Conservation (phyloP, 1,284 basidiomycete species). For the Ustilago curta region DNA sequence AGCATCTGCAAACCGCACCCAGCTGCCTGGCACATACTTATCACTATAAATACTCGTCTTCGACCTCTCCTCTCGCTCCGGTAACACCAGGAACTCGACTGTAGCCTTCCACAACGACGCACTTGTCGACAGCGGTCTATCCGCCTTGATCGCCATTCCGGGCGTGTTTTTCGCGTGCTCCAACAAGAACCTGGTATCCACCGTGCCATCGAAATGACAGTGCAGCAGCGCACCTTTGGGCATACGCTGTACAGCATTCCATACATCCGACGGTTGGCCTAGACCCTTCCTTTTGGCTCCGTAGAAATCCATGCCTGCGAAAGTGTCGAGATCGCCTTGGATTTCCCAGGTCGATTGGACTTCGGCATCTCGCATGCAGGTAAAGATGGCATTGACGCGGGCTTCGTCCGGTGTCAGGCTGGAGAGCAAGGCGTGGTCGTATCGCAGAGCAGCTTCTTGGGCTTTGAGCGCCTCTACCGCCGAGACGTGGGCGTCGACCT, state of each 20-base stretch:
- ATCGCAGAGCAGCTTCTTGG: constrained; percentile 35
- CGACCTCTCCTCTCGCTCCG: constrained; percentile 12
- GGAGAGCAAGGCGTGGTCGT: constrained; percentile 40
- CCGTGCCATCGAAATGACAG: constrained; percentile 63
- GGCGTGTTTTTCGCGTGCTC: constrained; percentile 26
- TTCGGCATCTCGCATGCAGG: constrained; percentile 30
- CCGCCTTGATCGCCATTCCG: constrained; percentile 48
- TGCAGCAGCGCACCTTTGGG: constrained; percentile 58
- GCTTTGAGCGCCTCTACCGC: constrained; percentile 30
- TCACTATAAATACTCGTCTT: constrained; percentile 33
- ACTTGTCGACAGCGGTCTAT: constrained; percentile 23
- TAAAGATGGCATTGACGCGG: constrained; percentile 32
- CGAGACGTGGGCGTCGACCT: constrained; percentile 16
- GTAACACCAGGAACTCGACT: constrained; percentile 43
- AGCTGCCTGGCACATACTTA: constrained; percentile 43
- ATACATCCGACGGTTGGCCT: constrained; percentile 24
- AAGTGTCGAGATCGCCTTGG: constrained; percentile 34
- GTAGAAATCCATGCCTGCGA: constrained; percentile 49
- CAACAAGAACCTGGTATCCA: constrained; percentile 52
- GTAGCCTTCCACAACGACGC: constrained; percentile 42
- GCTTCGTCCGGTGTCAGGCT: constrained; percentile 25
- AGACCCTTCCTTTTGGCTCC: constrained; percentile 35
- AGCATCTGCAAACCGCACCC: constrained; percentile 45
- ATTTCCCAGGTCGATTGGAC: constrained; percentile 28
- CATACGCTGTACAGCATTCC: constrained; percentile 40